A percentile compares a stretch with the other conserved stretches of the same genome.
phyloP scores from a whole-genome alignment of 2,329 filamentous ascomycete species.

The Ophiostoma sp. region DNA sequence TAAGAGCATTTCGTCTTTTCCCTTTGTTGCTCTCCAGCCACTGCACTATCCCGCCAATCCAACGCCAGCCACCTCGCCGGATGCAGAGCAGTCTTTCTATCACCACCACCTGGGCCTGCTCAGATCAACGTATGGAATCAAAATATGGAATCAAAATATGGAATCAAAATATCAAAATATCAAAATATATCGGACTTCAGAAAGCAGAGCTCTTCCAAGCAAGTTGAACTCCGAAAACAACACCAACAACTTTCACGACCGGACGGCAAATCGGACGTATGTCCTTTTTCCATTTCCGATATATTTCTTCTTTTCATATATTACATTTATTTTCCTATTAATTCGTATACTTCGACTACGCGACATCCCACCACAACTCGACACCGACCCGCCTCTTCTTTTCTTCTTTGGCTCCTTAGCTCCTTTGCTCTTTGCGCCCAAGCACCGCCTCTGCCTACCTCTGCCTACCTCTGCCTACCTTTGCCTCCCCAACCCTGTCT shows the following conservation, averaged over 20 bases:
- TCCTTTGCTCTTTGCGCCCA: constrained; percentile 8
- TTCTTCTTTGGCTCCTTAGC: neutral
- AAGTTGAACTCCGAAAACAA: no score
- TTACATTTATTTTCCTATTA: neutral
- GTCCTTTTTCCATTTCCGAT: constrained; percentile 1
- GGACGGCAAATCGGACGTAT: constrained; percentile 1
- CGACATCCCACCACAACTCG: constrained; percentile 2
- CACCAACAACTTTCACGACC: neutral
- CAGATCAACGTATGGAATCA: neutral
- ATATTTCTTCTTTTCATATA: neutral
- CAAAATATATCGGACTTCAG: neutral
- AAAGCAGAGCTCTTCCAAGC: neutral
- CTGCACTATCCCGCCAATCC: neutral
- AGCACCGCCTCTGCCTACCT: neutral
- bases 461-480: neutral
- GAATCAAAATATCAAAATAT: neutral
- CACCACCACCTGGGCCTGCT: neutral
- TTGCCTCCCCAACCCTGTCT: neutral
- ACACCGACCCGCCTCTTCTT: constrained; percentile 8
- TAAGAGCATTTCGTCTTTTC: neutral
- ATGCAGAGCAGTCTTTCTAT: neutral
- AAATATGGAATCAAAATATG: no score
- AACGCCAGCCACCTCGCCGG: neutral
- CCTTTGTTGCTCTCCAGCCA: neutral
- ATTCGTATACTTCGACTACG: neutral